Conservation (phyloP, 2,329 filamentous ascomycete species). For the Talaromyces marneffei region DNA sequence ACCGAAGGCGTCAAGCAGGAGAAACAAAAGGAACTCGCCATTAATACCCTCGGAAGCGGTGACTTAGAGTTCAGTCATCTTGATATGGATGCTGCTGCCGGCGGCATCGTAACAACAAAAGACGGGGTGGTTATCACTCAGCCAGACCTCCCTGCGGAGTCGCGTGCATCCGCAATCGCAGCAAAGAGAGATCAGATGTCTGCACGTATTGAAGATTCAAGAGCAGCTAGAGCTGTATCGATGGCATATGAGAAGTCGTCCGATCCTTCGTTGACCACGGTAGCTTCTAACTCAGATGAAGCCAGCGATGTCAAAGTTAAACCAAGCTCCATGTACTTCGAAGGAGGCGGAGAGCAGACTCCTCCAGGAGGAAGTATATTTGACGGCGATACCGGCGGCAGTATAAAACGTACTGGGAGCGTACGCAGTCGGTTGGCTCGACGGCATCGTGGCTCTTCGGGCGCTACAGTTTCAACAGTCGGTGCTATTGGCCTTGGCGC, state of each 20-base stretch:
- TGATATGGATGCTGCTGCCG: constrained; percentile 54
- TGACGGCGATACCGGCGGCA: constrained; percentile 53
- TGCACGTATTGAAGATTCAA: constrained; percentile 54
- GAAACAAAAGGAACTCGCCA: constrained; percentile 62
- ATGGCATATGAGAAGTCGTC: constrained; percentile 50
- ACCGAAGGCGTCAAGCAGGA: constrained; percentile 34
- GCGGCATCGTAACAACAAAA: constrained; percentile 31
- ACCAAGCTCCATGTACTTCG: constrained; percentile 17
- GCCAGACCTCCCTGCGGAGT: constrained; percentile 26
- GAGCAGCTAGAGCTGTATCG: constrained; percentile 55
- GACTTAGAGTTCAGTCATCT: constrained; percentile 85
- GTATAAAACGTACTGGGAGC: constrained; percentile 57
- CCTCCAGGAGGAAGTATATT: constrained; percentile 61
- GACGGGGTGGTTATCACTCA: constrained; percentile 36
- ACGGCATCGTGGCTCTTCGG: constrained; percentile 78
- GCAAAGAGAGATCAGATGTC: constrained; percentile 46
- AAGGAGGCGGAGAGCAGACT: constrained; percentile 53
- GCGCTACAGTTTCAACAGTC: constrained; percentile 62
- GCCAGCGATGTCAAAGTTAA: constrained; percentile 28
- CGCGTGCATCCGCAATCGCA: constrained; percentile 32
- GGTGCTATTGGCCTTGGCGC: constrained; percentile 68
- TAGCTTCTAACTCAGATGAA: constrained; percentile 30
- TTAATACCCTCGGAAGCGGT: constrained; percentile 83
- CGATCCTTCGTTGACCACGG: constrained; percentile 38
- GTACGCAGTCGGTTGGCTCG: constrained; percentile 61